Evolutionary conservation across 345 rosid species (phyloP).

Genomic region (Punica granatum): DNA sequence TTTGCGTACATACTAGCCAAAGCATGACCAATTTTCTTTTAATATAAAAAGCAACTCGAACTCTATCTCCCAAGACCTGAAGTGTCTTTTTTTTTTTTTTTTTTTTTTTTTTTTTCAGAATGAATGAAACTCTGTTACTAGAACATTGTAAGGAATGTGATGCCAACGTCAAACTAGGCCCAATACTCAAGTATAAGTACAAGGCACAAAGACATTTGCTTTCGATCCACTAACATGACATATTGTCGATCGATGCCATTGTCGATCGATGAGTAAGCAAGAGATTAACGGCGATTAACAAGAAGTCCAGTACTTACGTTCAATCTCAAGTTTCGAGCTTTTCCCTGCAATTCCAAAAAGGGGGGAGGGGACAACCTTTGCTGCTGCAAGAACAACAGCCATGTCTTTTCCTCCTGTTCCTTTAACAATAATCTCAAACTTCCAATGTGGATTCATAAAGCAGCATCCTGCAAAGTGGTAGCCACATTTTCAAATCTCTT

Average conservation of each 20-base stretch:
- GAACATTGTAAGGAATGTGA: neutral
- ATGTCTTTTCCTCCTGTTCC: slow-evolving; percentile 7
- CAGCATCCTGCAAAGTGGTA: neutral
- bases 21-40: neutral
- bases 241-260: too few relatives aligned
- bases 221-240: neutral
- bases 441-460: neutral
- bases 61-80: too few relatives aligned
- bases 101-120: neutral
- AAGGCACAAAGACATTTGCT: neutral
- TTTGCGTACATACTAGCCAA: neutral
- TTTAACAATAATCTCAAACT: neutral
- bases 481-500: neutral
- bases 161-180: too few relatives aligned
- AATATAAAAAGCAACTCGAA: neutral
- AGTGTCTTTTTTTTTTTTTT: too few relatives aligned
- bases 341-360: slow-evolving; percentile 7
- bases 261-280: neutral
- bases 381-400: slow-evolving; percentile 25
- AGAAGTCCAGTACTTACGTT: slow-evolving; percentile 19
- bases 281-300: neutral
- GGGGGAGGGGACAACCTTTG: slow-evolving; percentile 15
- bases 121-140: neutral
- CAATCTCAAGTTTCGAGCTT: slow-evolving; percentile 9
- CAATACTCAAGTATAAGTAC: too few relatives aligned